Base-by-base conservation (phyloP, 176 grass and related monocot species). In the Zizania latifolia region DNA sequence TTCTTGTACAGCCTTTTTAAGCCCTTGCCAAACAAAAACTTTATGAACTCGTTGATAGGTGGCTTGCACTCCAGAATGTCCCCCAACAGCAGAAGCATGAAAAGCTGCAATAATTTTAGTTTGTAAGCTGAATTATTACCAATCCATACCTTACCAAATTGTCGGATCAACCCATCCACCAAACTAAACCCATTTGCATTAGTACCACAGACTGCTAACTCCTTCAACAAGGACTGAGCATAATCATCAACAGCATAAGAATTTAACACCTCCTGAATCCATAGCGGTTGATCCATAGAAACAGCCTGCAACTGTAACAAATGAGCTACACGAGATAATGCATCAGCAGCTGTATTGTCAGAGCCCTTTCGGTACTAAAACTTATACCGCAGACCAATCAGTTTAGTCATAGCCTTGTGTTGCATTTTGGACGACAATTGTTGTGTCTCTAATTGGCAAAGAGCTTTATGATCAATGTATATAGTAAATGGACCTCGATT, bases 151-250 rank as follows among this genome's bases (percentile, higher is more conserved):
- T 16, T 36, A 22, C 3, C 4, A 0, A 26, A 26, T 0, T 39
- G 3, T 0, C 19, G 4, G 0, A 65, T 38, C 0, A 65, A 1
- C 0, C 34, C 34, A 2, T 65, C 0, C 0, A 8, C 2, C 10
- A 62, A 3, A 8, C 14, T 7, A 3, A 2, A 32, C 0, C 58
- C 58, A 0, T 2, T 1, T 8, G 30, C 58, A 62, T 62, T 15
- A 33, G 58, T 27, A 8, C 29, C 33, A 3, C 3, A 9, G 0
- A 56, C 6, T 2, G 53, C n/a, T n/a, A 58, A 3, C 3, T 58
- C 24, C 0, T 16, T 7, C 0, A 63, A 8, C 2, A 63, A 9
- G 0, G 8, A 0, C 2, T 37, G 61, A 4, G 61, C 61, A 0
- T 63, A 0, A 1, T 0, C 1, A 33, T 63, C 61, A 35, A 17